phyloP scores from a whole-genome alignment of 495 filamentous ascomycete genomes.

The Beverwykella pulmonaria region DNA sequence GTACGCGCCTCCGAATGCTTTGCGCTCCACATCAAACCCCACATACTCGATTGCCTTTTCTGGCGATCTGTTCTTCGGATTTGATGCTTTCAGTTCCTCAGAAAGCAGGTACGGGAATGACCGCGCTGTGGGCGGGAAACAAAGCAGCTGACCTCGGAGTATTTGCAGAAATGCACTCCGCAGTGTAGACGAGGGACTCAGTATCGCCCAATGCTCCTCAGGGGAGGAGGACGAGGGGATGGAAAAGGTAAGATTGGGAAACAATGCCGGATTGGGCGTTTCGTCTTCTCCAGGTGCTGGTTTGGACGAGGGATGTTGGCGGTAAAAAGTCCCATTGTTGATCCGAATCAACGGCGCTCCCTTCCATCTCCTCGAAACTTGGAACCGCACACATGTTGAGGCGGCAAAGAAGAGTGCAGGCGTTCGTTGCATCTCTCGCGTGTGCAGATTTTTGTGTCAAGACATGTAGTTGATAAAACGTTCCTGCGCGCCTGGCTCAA shows the following conservation, averaged over 20 bases:
- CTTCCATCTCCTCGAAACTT: background rate
- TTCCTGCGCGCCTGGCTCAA: slow-evolving; percentile 8
- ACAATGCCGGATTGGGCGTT: slow-evolving; percentile 62
- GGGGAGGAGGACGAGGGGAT: slow-evolving; percentile 56
- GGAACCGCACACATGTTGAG: slow-evolving; percentile 15
- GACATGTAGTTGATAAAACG: background rate
- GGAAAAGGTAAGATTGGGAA: slow-evolving; percentile 65
- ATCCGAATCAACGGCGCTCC: slow-evolving; percentile 69
- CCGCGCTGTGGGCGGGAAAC: slow-evolving; percentile 70
- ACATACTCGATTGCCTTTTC: slow-evolving; percentile 76
- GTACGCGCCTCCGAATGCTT: slow-evolving; percentile 70
- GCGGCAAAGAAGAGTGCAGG: slow-evolving; percentile 25
- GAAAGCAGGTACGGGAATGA: slow-evolving; percentile 74
- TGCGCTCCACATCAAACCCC: slow-evolving; percentile 64
- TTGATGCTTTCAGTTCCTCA: slow-evolving; percentile 59
- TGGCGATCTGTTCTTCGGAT: slow-evolving; percentile 59
- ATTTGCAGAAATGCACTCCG: slow-evolving; percentile 78
- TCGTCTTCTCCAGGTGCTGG: slow-evolving; percentile 40
- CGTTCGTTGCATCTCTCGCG: slow-evolving; percentile 40
- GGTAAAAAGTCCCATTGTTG: slow-evolving; percentile 77
- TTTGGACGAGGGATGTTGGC: slow-evolving; percentile 64
- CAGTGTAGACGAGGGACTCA: slow-evolving; percentile 70
- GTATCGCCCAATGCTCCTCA: slow-evolving; percentile 69
- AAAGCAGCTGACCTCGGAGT: slow-evolving; percentile 71
- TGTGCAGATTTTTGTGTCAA: background rate